Evolutionary conservation across 169 alveolate genomes (phyloP), one percentile per base, ranked within the genome.

Genomic region (Theileria annulata): DNA sequence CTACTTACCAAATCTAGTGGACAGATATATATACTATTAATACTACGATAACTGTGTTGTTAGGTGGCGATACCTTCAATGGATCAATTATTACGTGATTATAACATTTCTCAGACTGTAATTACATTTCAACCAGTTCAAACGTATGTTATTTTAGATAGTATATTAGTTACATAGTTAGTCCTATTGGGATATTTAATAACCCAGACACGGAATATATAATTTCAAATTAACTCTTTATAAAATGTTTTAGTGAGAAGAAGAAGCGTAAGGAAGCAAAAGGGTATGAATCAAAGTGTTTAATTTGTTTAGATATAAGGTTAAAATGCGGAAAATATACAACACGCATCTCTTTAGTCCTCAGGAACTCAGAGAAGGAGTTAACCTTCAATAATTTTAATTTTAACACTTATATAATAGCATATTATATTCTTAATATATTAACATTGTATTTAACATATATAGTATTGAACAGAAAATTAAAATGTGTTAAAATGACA

Each of bases 331-430:
- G 2, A 73, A 88, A 30, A 90, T 90, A 35, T 87, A 90, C 74
- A 90, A 90, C 75, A 90, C 94, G 6, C 94, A 90, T 76, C 79
- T 90, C 76, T 90, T 90, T 76, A 90, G 94, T 9, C 93, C 93
- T 17, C 93, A 90, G 64, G 94, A 90, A 47, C 79, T 90, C n/a
- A 71, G 88, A 58, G 84, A 69, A 17, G 92, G 62, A 51, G 12
- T 58, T 13, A 58, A 8, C 10, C 62, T 69, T 25, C 27, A 64
- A 19, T 10, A 37, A 25, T 21, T 37, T 64, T 19, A 21, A 25
- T 37, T 21, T 25, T 4, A n/a, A 64, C 15, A 59, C 48, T 17
- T 8, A 21, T 6, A 25, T 15, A 64, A 13, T 42, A n/a, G 51
- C 15, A 42, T 42, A 42, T 8, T 10, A 1, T 42, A 42, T 42